Evolutionary conservation across 179 eudicot genomes (phyloP).

Genomic region (Monotropa hypopitys): DNA sequence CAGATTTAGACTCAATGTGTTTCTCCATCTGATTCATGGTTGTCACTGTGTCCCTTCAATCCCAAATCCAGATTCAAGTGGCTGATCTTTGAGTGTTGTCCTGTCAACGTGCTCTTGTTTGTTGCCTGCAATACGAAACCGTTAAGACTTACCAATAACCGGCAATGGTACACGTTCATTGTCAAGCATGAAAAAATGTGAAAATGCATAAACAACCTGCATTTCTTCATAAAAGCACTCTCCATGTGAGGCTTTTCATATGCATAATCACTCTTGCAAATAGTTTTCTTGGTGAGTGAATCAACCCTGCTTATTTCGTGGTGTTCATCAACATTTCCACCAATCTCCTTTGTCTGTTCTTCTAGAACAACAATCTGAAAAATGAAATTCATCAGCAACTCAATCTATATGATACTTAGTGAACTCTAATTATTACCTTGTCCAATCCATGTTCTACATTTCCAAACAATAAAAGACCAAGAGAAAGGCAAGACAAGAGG

Average conservation of each 20-base stretch:
- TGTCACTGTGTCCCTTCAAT: not conserved
- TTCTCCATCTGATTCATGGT: not conserved
- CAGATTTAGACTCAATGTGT: not conserved
- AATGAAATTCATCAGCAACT: not conserved
- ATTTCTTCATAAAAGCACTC: slow-evolving; percentile 24
- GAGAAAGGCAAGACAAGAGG: not conserved
- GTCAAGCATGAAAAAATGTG: not conserved
- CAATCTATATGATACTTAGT: not conserved
- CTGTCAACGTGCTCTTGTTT: not conserved
- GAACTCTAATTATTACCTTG: not conserved
- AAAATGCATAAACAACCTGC: slow-evolving; percentile 17
- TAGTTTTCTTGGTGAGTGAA: slow-evolving; percentile 11
- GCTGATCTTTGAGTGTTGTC: not conserved
- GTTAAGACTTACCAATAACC: not conserved
- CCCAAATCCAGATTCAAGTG: not conserved
- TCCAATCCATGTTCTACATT: not conserved
- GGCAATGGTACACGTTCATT: not conserved
- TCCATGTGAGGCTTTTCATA: slow-evolving; percentile 25
- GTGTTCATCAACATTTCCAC: slow-evolving; percentile 24
- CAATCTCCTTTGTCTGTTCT: slow-evolving; percentile 30
- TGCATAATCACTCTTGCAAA: slow-evolving; percentile 14
- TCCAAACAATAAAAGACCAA: not conserved
- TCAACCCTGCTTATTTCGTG: slow-evolving; percentile 17
- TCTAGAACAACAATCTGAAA: slow-evolving; percentile 37
- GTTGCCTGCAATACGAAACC: slow-evolving; percentile 1